phyloP scores from a whole-genome alignment of 1,284 basidiomycete genomes.

The Erythrobasidium hasegawianum region DNA sequence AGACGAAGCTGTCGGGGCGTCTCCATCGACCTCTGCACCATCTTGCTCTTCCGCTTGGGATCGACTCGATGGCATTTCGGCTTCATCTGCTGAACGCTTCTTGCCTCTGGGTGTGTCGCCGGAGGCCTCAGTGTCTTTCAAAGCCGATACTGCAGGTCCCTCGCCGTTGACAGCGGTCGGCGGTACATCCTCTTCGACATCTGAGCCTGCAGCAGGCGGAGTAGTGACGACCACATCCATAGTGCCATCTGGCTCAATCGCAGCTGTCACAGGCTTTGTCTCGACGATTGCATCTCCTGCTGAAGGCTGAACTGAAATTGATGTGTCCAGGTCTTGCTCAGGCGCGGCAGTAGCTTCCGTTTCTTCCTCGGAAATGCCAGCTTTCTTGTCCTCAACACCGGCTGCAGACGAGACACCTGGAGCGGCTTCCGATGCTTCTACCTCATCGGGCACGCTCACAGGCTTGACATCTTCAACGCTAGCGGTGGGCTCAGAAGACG shows the following conservation, averaged over 20 bases:
- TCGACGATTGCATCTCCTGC: slow-evolving; percentile 14
- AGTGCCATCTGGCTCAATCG: slow-evolving; percentile 27
- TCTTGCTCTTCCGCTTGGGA: slow-evolving; percentile 45
- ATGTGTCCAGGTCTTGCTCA: not conserved
- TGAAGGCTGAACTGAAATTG: not conserved
- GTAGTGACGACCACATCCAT: slow-evolving; percentile 22
- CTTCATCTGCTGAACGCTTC: slow-evolving; percentile 67
- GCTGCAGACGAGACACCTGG: too few relatives aligned
- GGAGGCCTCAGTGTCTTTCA: slow-evolving; percentile 20
- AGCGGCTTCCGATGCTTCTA: not conserved
- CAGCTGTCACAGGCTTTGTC: slow-evolving; percentile 1
- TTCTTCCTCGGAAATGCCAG: slow-evolving; percentile 36
- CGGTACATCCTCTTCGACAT: slow-evolving; percentile 35
- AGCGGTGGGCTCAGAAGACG: not conserved
- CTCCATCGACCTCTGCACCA: slow-evolving; percentile 44
- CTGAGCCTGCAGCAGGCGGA: slow-evolving; percentile 6
- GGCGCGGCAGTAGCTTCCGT: slow-evolving; percentile 12
- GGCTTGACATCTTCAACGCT: slow-evolving; percentile 3
- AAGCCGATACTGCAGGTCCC: slow-evolving; percentile 31
- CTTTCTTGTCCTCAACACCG: not conserved
- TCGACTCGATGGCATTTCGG: slow-evolving; percentile 35
- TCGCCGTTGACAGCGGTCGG: slow-evolving; percentile 16
- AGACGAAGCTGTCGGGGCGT: slow-evolving; percentile 42
- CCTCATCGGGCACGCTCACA: not conserved
- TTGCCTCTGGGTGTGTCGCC: slow-evolving; percentile 54